Evolutionary conservation across 192 early-diverging fungal genomes (phyloP), one percentile per base, ranked within the genome.

Genomic region (Dispira simplex): DNA sequence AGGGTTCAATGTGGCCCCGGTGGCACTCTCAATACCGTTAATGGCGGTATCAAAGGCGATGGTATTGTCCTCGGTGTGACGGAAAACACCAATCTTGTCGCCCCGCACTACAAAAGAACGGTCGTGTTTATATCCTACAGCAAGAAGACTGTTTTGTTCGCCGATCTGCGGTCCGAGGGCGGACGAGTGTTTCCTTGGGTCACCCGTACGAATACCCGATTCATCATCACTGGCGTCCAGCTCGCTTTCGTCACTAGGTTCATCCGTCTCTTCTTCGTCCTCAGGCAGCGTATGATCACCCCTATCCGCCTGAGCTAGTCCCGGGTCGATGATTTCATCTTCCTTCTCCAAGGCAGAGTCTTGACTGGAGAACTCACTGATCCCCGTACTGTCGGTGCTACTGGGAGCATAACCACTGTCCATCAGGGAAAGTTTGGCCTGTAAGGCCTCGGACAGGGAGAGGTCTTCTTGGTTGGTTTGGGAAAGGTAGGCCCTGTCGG

Each of bases 71-170:
- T 85, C 77, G 2, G 79, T 80, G 70, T 93, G 88, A 66, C 76
- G 81, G 65, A 94, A 91, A 11, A 97, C 91, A 8, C 94, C 92
- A 66, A 97, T 91, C 46, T 80, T 81, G 72, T 83, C 79, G 27
- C 94, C 94, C 39, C 91, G 88, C 14, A 94, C 84, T 23, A 95
- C 89, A 74, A 90, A 95, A 12, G 94, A 92, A 20, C 90, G 83
- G 55, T 89, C 85, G 68, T 86, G 76, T 71, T 90, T 90, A 73
- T 84, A 84, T 0, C 91, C 91, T 44, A 95, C 86, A 4, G 86
- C 83, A 44, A 97, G 79, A 54, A 83, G 84, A 12, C 79, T 90
- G 73, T 93, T 93, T 62, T 77, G 81, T 26, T 70, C 77, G 46
- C 59, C 63, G 21, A 63, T 70, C 44, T 39, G 28, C 16, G 59